Evolutionary conservation across 1,139 yeast species (phyloP).

Genomic region (Debaryomycetaceae sp.): DNA sequence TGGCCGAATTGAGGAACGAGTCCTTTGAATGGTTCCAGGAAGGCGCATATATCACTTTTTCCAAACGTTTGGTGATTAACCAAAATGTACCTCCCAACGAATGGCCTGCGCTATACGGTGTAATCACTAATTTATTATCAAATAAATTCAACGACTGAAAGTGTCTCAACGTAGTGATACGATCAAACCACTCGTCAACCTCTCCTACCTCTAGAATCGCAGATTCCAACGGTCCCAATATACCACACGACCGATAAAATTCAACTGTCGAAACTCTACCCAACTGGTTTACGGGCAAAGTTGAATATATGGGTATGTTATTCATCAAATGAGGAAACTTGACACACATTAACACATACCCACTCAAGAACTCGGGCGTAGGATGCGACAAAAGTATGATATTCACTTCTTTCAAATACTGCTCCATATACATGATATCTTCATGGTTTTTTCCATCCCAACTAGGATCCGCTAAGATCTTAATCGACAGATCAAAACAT

Average conservation of each 20-base stretch:
- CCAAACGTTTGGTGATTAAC: conserved; percentile 72
- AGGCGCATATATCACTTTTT: conserved; percentile 81
- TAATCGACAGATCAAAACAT: conserved; percentile 44
- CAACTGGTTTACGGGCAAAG: conserved; percentile 81
- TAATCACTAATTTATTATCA: conserved; percentile 60
- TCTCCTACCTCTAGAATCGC: conserved; percentile 68
- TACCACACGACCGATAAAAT: conserved; percentile 65
- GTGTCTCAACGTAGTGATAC: conserved; percentile 65
- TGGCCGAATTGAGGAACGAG: conserved; percentile 78
- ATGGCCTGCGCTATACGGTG: conserved; percentile 92
- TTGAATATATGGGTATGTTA: conserved; percentile 75
- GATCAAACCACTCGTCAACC: conserved; percentile 77
- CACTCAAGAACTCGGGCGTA: conserved; percentile 76
- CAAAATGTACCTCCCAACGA: conserved; percentile 90
- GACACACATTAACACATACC: conserved; percentile 65
- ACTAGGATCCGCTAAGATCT: conserved; percentile 66
- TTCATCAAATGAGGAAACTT: conserved; percentile 60
- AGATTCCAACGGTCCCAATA: conserved; percentile 68
- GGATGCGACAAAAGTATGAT: conserved; percentile 81
- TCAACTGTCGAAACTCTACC: conserved; percentile 88
- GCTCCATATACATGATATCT: conserved; percentile 41
- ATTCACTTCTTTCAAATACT: conserved; percentile 52
- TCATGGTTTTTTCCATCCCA: conserved; percentile 56
- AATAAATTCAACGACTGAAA: conserved; percentile 69
- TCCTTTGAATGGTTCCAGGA: conserved; percentile 96